A percentile compares a stretch with the other conserved stretches of the same genome.
phyloP scores from a whole-genome alignment of 2,329 filamentous ascomycete species.

The Colletotrichum sp. region DNA sequence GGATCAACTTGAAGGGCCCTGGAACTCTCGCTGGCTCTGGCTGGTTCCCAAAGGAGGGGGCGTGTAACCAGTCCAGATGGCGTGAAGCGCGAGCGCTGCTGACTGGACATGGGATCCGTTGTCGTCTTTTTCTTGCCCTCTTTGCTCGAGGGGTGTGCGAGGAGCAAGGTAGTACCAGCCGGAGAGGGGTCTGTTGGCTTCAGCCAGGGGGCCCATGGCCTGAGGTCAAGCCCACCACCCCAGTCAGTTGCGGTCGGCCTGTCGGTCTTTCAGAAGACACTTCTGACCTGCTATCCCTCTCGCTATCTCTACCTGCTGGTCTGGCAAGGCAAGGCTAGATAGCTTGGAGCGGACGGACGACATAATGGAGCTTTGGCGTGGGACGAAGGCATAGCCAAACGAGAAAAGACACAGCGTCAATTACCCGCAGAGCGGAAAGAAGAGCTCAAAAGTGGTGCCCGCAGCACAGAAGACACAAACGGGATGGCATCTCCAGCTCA shows the following conservation, averaged over 20 bases:
- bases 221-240: constrained; percentile 9
- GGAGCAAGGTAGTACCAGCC: constrained; percentile 36
- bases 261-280: constrained; percentile 14
- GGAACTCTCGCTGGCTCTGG: not conserved
- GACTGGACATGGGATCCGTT: constrained; percentile 1
- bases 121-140: not conserved
- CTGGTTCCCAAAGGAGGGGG: constrained; percentile 2
- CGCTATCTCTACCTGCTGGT: not conserved
- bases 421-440: not conserved
- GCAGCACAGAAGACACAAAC: not conserved
- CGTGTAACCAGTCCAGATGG: not conserved
- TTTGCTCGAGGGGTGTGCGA: constrained; percentile 27
- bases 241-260: constrained; percentile 19
- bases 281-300: not conserved
- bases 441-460: not conserved
- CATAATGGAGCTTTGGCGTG: not conserved
- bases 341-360: not conserved
- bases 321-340: not conserved
- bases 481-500: not conserved
- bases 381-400: not conserved
- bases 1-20: constrained; percentile 4
- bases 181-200: constrained; percentile 17
- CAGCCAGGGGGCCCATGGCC: constrained; percentile 14
- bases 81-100: not conserved
- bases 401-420: not conserved